Evolutionary conservation across 140 eudicot genomes (phyloP).

Genomic region (Artemisia princeps): DNA sequence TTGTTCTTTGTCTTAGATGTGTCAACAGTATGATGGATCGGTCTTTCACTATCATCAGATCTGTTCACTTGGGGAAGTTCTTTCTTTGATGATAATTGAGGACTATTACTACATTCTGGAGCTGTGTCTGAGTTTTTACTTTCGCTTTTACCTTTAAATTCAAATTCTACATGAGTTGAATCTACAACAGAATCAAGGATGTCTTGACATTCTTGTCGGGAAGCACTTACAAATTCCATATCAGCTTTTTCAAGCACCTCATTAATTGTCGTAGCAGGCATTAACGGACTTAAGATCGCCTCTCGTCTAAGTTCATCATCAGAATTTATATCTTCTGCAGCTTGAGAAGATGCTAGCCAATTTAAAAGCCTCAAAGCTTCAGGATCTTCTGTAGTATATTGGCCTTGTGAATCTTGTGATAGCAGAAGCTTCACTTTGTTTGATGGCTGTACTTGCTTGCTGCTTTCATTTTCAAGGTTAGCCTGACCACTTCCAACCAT

Average conservation of each 20-base stretch:
- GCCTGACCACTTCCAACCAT: constrained; percentile 20
- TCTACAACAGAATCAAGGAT: constrained; percentile 85
- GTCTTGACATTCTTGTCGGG: constrained; percentile 96
- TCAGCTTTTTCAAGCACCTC: constrained; percentile 83
- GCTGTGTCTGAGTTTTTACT: constrained; percentile 12
- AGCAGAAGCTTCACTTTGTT: constrained; percentile 15
- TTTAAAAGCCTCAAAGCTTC: constrained; percentile 75
- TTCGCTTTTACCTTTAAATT: constrained; percentile 17
- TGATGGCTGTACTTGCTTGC: constrained; percentile 22
- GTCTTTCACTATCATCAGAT: constrained; percentile 39
- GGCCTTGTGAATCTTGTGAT: constrained; percentile 21
- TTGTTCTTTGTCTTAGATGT: constrained; percentile 27
- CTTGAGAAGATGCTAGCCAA: constrained; percentile 99
- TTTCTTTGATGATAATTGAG: constrained; percentile 26
- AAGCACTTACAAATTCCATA: constrained; percentile 58
- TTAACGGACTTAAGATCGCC: constrained; percentile 68
- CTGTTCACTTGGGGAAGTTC: constrained; percentile 52
- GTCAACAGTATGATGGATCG: constrained; percentile 25
- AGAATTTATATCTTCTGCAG: constrained; percentile 87
- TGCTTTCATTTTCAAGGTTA: constrained; percentile 8
- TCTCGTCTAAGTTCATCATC: constrained; percentile 89
- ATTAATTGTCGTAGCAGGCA: constrained; percentile 71
- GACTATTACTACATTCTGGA: constrained; percentile 16
- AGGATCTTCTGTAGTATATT: constrained; percentile 41
- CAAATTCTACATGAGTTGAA: constrained; percentile 29